Base-by-base conservation (phyloP, 768 basidiomycete genomes). In the Hydnomerulius pinastri region DNA sequence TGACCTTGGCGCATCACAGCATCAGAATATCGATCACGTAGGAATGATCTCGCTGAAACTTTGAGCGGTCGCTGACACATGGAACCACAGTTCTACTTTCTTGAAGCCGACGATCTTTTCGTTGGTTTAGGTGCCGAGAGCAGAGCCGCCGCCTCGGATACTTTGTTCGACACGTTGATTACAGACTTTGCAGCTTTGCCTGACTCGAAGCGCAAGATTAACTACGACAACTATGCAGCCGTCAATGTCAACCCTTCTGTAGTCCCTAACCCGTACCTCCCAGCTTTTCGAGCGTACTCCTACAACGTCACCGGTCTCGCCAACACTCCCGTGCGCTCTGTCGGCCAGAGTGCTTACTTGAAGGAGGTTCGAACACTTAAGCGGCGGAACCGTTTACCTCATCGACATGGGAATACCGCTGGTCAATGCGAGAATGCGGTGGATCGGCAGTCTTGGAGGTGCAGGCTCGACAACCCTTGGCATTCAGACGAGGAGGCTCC, bases 21-120 rank as follows among this genome's bases (percentile, higher is more conserved):
- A 92, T 67, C 87, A 87, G 88, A 92, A 94, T 67, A 79, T 81
- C 15, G 92, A 95, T 71, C 84, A 86, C 70, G 86, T 86, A 76
- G 37, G 77, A 56, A 37, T 46, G 50, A 47, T 56, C 57, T 58
- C 46, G 24, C 42, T 38, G 51, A 17, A 27, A 18, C 5, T 15
- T 32, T 33, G 36, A 25, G 11, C 11, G n/a, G 9, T 50, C 25
- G 35, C 37, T 28, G 28, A 50, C 27, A 21, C 25, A 13, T n/a
- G 43, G 17, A 11, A 36, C 15, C 23, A 29, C 38, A 83, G 82
- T 85, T 83, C 63, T 78, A 76, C 51, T 80, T 82, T 55, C 57
- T 83, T 20, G 77, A 81, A 57, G 77, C 72, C 6, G 71, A 71
- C 21, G 82, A 85, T 65, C 72, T 88, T 9, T 66, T 76, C 48